Base-by-base conservation (phyloP, 352 stramenopile genomes). In the Globisporangium spiculum region DNA sequence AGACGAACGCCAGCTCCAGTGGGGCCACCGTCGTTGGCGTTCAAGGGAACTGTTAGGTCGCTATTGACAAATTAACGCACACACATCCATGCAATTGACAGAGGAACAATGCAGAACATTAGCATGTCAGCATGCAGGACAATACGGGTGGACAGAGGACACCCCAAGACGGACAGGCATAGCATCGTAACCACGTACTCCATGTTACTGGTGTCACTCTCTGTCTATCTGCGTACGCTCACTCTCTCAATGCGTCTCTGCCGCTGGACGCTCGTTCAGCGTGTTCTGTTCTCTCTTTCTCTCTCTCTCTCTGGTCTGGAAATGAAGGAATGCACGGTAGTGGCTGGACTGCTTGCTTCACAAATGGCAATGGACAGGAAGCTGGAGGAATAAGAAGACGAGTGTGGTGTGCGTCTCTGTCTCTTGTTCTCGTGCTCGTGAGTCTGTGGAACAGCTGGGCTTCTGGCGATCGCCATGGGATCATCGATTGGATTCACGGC, bases 11-110 rank as follows among this genome's bases (percentile, higher is more conserved):
- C 32, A 41, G n/a, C 41, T 27, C 60, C 54, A 63, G 54, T 7
- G 2, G 32, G 34, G 41, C 63, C 38, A 36, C 60, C 38, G 38
- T 66, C 48, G 18, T 69, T 60, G 20, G 69, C 71, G n/a, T 80
- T 78, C 22, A 80, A 61, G 32, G 74, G 74, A 27, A 80, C 69
- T 3, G 52, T 74, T 20, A 78, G 50, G 27, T 80, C 74, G 66
- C 72, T 80, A 14, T 48, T n/a, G 41, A 44, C 12, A 18, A 18
- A 48, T n/a, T 48, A 4, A 48, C 16, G 16, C 41, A 48, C 14
- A 1, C 14, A n/a, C 41, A 48, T 48, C 41, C 36, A 44, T 44
- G 36, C 36, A 44, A n/a, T 48, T 48, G 41, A 48, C 41, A 48
- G 32, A 36, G 32, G 32, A 20, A 20, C 3, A n/a, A 48, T 0